Evolutionary conservation across 1,284 basidiomycete species (phyloP), one percentile per base, ranked within the genome.

Genomic region (Ganoderma lingzhi): DNA sequence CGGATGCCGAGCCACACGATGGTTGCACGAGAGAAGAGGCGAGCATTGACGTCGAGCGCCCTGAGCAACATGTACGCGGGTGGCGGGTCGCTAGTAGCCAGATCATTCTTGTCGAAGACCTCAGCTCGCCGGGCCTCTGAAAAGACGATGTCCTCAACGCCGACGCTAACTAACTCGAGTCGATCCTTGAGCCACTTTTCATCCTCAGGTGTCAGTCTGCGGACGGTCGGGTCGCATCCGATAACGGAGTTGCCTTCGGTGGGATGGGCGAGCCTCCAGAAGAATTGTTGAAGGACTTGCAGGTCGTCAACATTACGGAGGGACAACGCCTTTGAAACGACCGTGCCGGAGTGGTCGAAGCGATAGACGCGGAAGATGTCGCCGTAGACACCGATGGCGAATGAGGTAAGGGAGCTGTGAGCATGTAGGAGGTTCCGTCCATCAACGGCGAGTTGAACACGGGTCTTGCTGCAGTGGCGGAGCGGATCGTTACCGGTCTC

Each of bases 11-110:
- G 28, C 45, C 62, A 63, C 17, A 71, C 65, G 8, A 39, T 70
- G 12, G 72, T 71, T 9, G 70, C 67, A 0, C 72, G 65, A 6
- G 68, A 69, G 64, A 73, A 73, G 23, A 73, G 63, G 19, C 64
- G 61, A 2, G 58, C 64, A 39, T 71, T 71, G 23, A 73, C 58
- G 59, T 68, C 70, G 14, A 69, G 15, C 1, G 66, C 28, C 30
- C 65, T 41, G 66, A 62, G 68, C 2, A 65, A n/a, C 6, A 73
- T 42, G 60, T 67, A 55, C 2, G 53, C 53, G 39, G 6, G 39
- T 14, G 39, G 39, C 10, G 39, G 12, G 5, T 41, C 10, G 39
- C 10, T 41, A 6, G 39, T 41, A 41, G 39, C 53, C 2, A 32
- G 28, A 9, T 15, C 28, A 17, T 55, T 14, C 10, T 55, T 30